A percentile compares a stretch with the other conserved stretches of the same genome.
phyloP scores from a whole-genome alignment of 305 asterid species.

The Rubia occidens region DNA sequence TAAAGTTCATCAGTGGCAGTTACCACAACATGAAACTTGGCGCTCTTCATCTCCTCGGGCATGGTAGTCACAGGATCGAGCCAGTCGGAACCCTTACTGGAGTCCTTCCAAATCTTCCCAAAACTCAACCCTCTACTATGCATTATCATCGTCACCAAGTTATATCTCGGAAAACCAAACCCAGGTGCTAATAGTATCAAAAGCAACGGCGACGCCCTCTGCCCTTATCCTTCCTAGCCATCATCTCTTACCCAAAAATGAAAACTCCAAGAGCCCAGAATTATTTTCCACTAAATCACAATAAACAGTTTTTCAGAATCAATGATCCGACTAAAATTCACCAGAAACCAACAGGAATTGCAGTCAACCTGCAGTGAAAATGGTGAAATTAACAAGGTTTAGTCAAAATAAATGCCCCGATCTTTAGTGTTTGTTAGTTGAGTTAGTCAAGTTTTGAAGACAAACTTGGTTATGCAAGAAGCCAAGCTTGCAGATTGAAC shows the following conservation, averaged over 20 bases:
- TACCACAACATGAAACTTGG: constrained; percentile 34
- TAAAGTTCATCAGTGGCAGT: constrained; percentile 89
- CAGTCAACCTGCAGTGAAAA: no score
- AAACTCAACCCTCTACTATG: constrained; percentile 9
- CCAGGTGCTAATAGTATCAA: constrained; percentile 57
- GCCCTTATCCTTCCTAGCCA: constrained; percentile 1
- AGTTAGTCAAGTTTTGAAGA: no score
- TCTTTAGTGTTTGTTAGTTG: no score
- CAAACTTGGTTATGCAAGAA: no score
- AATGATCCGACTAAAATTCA: no score
- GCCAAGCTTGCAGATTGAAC: no score
- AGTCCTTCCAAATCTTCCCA: constrained; percentile 16
- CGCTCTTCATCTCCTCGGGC: constrained; percentile 15
- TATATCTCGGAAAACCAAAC: constrained; percentile 60
- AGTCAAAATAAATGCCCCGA: no score
- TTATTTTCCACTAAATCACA: background rate
- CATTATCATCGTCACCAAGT: constrained; percentile 27
- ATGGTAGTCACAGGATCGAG: constrained; percentile 18
- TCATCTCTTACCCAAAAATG: background rate
- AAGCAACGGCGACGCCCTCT: constrained; percentile 40
- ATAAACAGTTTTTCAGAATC: background rate
- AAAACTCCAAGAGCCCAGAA: background rate
- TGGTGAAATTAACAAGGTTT: no score
- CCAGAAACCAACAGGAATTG: no score
- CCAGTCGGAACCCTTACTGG: constrained; percentile 7